A percentile compares a stretch with the other conserved stretches of the same genome.
Evolutionary conservation across 2,329 filamentous ascomycete genomes (phyloP).

Genomic region (Cladobotryum mycophilum): DNA sequence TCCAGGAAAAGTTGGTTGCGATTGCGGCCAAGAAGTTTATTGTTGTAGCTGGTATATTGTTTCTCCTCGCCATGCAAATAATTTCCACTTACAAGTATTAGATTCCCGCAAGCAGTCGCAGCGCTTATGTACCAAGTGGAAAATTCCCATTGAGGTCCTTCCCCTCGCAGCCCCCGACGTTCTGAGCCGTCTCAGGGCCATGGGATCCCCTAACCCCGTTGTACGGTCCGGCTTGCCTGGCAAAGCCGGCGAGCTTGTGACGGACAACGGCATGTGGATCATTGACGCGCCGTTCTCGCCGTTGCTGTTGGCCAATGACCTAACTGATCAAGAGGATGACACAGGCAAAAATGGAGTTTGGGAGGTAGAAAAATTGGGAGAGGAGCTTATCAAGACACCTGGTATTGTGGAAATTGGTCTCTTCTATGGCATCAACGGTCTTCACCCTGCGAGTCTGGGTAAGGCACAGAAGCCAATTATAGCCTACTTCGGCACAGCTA

Average conservation of each 20-base stretch:
- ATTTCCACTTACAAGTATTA: constrained; percentile 19
- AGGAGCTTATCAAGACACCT: constrained; percentile 69
- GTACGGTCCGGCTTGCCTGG: constrained; percentile 66
- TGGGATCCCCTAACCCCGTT: constrained; percentile 66
- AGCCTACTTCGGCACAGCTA: constrained; percentile 89
- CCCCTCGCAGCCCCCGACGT: constrained; percentile 77
- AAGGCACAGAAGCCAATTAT: constrained; percentile 82
- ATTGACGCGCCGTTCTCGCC: constrained; percentile 85
- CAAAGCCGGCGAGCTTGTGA: constrained; percentile 72
- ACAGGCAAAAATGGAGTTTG: constrained; percentile 55
- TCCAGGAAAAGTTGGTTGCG: constrained; percentile 95
- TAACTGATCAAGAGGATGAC: constrained; percentile 43
- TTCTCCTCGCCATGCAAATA: background rate
- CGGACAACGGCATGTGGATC: constrained; percentile 62
- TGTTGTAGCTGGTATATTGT: constrained; percentile 64
- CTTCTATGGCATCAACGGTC: constrained; percentile 76
- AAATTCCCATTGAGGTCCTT: constrained; percentile 90
- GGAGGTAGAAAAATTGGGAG: constrained; percentile 71
- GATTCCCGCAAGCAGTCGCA: constrained; percentile 87
- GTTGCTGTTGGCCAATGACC: constrained; percentile 57
- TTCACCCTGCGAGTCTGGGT: constrained; percentile 48
- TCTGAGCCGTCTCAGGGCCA: constrained; percentile 59
- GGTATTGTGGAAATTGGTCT: constrained; percentile 90
- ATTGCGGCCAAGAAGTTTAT: constrained; percentile 78
- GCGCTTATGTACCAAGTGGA: constrained; percentile 71